A percentile compares a stretch with the other conserved stretches of the same genome.
phyloP scores from a whole-genome alignment of 805 yeast species.

The Debaryomyces castellii region DNA sequence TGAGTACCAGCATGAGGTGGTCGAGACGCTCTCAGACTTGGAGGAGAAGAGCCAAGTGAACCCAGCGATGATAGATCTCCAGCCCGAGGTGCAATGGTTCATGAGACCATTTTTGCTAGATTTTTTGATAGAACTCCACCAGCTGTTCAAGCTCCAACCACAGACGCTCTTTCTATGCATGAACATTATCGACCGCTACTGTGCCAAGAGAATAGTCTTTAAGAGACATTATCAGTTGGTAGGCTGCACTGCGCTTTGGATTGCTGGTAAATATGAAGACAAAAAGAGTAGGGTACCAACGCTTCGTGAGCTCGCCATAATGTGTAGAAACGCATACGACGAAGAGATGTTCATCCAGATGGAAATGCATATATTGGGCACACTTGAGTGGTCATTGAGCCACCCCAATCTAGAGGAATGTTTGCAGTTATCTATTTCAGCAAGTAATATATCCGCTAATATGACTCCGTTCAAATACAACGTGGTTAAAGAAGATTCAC shows the following conservation, averaged over 20 bases:
- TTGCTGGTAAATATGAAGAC: slow-evolving; percentile 55
- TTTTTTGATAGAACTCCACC: slow-evolving; percentile 43
- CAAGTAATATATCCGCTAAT: slow-evolving; percentile 12
- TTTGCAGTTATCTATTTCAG: slow-evolving; percentile 39
- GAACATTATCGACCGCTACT: slow-evolving; percentile 46
- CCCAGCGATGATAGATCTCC: slow-evolving; percentile 51
- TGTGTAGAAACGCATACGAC: slow-evolving; percentile 61
- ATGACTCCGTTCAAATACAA: slow-evolving; percentile 27
- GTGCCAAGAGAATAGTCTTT: slow-evolving; percentile 46
- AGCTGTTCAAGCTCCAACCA: slow-evolving; percentile 41
- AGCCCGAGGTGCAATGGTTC: slow-evolving; percentile 49
- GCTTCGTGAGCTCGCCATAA: slow-evolving; percentile 49
- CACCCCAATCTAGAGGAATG: slow-evolving; percentile 55
- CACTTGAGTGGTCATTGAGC: slow-evolving; percentile 52
- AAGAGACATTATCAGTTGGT: slow-evolving; percentile 48
- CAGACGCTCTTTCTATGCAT: slow-evolving; percentile 43
- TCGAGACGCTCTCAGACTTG: slow-evolving; percentile 35
- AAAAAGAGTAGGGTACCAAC: slow-evolving; percentile 60
- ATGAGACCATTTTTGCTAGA: slow-evolving; percentile 47
- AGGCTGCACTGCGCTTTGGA: slow-evolving; percentile 48
- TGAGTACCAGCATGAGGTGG: slow-evolving; percentile 45
- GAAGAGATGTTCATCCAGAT: slow-evolving; percentile 50
- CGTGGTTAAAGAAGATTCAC: slow-evolving; percentile 7
- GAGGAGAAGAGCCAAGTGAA: slow-evolving; percentile 44
- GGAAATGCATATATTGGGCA: slow-evolving; percentile 70